Percentiles rank a stretch among this genome's conserved stretches.
phyloP scores from a whole-genome alignment of 129 eudicot genomes.

The Oenanthe sinensis region DNA sequence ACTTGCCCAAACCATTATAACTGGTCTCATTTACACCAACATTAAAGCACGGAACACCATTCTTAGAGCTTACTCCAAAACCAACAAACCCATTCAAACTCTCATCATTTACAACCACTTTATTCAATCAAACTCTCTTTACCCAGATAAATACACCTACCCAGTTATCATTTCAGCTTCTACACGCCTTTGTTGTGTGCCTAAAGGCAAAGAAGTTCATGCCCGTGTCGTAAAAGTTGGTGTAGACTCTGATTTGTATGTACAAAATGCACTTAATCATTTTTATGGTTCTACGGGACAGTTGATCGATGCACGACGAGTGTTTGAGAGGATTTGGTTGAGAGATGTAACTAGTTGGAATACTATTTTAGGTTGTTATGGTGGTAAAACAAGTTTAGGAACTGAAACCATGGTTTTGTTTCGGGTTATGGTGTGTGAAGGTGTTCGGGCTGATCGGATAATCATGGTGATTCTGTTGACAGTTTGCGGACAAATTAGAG shows the following conservation, averaged over 20 bases:
- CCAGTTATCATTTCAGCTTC: constrained; percentile 1
- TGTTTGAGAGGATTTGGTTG: constrained; percentile 3
- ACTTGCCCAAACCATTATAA: constrained; percentile 13
- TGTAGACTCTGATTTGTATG: not conserved
- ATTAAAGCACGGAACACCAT: constrained; percentile 5
- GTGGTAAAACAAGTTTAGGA: not conserved
- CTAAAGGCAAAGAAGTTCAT: not conserved
- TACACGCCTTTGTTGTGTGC: not conserved
- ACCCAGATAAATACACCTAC: constrained; percentile 15
- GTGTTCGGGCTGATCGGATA: not conserved
- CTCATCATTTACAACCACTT: constrained; percentile 9
- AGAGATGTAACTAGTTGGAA: constrained; percentile 9
- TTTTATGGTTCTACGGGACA: constrained; percentile 7
- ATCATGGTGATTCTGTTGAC: constrained; percentile 1
- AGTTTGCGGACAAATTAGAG: not conserved
- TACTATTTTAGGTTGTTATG: not conserved
- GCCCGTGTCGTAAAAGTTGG: constrained; percentile 7
- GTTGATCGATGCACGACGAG: not conserved
- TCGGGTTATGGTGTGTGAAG: not conserved
- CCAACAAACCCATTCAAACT: constrained; percentile 10
- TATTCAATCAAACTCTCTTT: constrained; percentile 5
- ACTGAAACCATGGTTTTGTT: not conserved
- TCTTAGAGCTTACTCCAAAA: constrained; percentile 7
- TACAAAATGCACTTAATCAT: constrained; percentile 9
- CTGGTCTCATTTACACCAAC: constrained; percentile 16